These are phyloP conservation scores for Apiotrichum gracile DNA, from an alignment of 1,284 basidiomycete species.

Conservation along the genomic window DNA sequence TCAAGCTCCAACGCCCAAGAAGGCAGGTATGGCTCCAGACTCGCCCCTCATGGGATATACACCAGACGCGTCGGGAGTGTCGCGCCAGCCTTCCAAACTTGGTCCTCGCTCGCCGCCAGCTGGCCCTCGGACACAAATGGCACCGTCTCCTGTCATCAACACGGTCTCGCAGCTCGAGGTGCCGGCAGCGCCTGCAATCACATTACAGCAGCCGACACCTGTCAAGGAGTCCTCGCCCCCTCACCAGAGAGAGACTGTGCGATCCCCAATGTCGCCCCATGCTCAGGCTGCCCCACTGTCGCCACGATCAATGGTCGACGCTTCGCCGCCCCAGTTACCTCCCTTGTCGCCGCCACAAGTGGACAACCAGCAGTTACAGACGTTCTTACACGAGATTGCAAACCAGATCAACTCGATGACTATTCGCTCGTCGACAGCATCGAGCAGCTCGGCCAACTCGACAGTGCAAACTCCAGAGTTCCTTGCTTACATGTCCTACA, in stretches of 20 bases:
- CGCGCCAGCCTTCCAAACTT: slow-evolving; percentile 22
- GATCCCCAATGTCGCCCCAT: slow-evolving; percentile 9
- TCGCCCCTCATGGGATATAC: slow-evolving; percentile 2
- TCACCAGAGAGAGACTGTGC: background rate
- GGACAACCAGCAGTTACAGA: slow-evolving; percentile 52
- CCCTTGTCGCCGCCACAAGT: slow-evolving; percentile 47
- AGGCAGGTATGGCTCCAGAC: slow-evolving; percentile 31
- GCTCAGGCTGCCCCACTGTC: background rate
- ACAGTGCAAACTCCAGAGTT: slow-evolving; percentile 34
- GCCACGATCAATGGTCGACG: background rate
- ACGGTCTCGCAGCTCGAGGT: slow-evolving; percentile 13
- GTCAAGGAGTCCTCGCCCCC: slow-evolving; percentile 29
- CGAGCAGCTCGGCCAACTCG: slow-evolving; percentile 42
- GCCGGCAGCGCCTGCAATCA: slow-evolving; percentile 41
- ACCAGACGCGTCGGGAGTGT: background rate
- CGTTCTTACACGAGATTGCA: slow-evolving; percentile 56
- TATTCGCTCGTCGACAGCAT: slow-evolving; percentile 47
- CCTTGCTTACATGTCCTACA: slow-evolving; percentile 37
- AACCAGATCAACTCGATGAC: slow-evolving; percentile 54
- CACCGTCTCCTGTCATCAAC: slow-evolving; percentile 12
- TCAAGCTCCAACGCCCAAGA: slow-evolving; percentile 45
- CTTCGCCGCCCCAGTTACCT: slow-evolving; percentile 20
- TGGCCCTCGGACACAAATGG: slow-evolving; percentile 30
- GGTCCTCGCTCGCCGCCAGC: slow-evolving; percentile 22
- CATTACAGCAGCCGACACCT: slow-evolving; percentile 49